Conservation (phyloP, 805 yeast species). For the Ogataea saltuana region DNA sequence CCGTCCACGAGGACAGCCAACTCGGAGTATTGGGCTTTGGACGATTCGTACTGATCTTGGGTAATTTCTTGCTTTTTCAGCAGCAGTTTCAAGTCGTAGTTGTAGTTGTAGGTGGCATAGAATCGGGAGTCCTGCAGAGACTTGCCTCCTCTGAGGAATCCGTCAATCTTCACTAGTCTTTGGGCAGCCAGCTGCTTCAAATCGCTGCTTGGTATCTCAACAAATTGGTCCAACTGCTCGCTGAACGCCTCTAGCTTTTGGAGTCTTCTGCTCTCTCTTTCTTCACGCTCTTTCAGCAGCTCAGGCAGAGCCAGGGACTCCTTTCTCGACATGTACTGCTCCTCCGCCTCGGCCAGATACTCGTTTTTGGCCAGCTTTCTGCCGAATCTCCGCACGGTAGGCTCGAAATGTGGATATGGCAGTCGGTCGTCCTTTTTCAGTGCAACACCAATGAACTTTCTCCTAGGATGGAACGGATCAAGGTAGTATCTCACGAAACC, state of each 20-base stretch:
- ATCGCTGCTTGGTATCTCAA: conserved; percentile 23
- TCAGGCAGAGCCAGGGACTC: conserved; percentile 58
- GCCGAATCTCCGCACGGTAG: conserved; percentile 84
- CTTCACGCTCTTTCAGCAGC: conserved; percentile 42
- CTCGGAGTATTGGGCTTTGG: conserved; percentile 35
- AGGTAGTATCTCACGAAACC: conserved; percentile 89
- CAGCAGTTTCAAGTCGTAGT: conserved; percentile 45
- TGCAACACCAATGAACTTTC: conserved; percentile 89
- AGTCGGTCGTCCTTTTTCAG: conserved; percentile 59
- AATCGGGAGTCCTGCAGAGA: conserved; percentile 54
- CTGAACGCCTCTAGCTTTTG: conserved; percentile 33
- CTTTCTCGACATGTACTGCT: conserved; percentile 63
- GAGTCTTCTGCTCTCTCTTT: conserved; percentile 44
- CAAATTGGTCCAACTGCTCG: conserved; percentile 32
- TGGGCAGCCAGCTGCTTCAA: conserved; percentile 43
- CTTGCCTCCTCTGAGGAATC: conserved; percentile 61
- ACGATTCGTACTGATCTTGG: conserved; percentile 26
- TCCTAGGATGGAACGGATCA: conserved; percentile 95
- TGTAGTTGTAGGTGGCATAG: conserved; percentile 54
- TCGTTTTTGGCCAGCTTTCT: conserved; percentile 52
- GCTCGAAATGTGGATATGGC: conserved; percentile 91
- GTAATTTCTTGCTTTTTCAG: conserved; percentile 40
- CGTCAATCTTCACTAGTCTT: conserved; percentile 56
- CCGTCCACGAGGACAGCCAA: conserved; percentile 45
- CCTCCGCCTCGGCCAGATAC: conserved; percentile 57